A percentile compares a stretch with the other conserved stretches of the same genome.
These are phyloP conservation scores for Basipetospora sp. DNA, from an alignment of 2,329 filamentous ascomycete genomes.

Conservation along the genomic window DNA sequence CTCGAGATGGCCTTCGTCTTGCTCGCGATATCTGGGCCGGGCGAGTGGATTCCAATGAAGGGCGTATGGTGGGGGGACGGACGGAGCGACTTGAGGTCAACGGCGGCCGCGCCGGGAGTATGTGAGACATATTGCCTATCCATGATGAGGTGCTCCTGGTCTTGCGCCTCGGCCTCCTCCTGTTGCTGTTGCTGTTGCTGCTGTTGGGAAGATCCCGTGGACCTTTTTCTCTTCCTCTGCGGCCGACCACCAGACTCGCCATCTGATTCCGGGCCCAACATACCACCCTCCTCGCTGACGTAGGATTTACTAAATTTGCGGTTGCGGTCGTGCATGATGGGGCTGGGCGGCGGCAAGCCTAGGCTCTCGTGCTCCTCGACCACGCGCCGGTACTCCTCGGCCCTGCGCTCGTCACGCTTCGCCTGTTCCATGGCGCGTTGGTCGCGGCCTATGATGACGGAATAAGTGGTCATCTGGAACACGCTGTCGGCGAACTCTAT, in stretches of 20 bases:
- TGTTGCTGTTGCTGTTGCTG: not conserved
- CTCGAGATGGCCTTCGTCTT: slow-evolving; percentile 61
- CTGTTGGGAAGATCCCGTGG: slow-evolving; percentile 8
- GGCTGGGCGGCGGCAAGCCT: slow-evolving; percentile 36
- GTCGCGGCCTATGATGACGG: slow-evolving; percentile 59
- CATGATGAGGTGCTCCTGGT: slow-evolving; percentile 32
- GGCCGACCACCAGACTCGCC: slow-evolving; percentile 32
- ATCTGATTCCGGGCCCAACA: slow-evolving; percentile 49
- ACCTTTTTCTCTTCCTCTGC: slow-evolving; percentile 31
- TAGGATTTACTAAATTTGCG: slow-evolving; percentile 47
- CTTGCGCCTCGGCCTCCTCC: slow-evolving; percentile 11
- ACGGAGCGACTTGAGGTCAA: slow-evolving; percentile 44
- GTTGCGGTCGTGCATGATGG: slow-evolving; percentile 33
- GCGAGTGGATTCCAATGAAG: slow-evolving; percentile 59
- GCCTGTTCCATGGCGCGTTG: slow-evolving; percentile 43
- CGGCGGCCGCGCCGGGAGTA: slow-evolving; percentile 41
- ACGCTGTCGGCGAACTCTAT: slow-evolving; percentile 61
- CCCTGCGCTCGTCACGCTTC: slow-evolving; percentile 33
- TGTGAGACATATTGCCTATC: slow-evolving; percentile 47
- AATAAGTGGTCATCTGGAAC: slow-evolving; percentile 65
- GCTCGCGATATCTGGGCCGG: slow-evolving; percentile 41
- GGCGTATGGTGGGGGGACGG: slow-evolving; percentile 49
- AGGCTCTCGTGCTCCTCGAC: slow-evolving; percentile 31
- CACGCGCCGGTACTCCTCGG: slow-evolving; percentile 28
- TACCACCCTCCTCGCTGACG: slow-evolving; percentile 55